Evolutionary conservation across 169 alveolate genomes (phyloP), one percentile per base, ranked within the genome.

Genomic region (Theileria sp.): DNA sequence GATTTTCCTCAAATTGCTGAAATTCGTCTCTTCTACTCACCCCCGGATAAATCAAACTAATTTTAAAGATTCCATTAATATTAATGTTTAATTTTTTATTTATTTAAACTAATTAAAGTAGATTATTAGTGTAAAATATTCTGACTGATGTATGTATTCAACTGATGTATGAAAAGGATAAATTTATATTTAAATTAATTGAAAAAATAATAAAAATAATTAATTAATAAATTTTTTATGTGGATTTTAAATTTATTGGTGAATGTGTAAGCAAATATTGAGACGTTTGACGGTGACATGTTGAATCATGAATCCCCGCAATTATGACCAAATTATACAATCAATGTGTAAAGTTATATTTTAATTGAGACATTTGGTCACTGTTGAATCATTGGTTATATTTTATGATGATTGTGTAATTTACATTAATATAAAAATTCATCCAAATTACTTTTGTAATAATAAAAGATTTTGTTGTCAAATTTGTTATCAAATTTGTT

Each of bases 281-380:
- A 23, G 68, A 60, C 68, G 36, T 25, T 23, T 60, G 50, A 15
- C 50, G 1, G 72, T 64, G 72, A n/a, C 72, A 64, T 64, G 72
- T 26, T 64, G 72, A 64, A 64, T 64, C 72, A 64, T 34, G 5
- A 4, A 64, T 64, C 72, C 72, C 72, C 72, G 72, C 72, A 64
- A 64, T n/a, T 21, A 64, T 21, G 3, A 19, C 50, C 32, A 64
- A 64, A 64, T 7, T 17, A 21, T 21, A 10, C 2, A 64, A 19
- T 10, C 72, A 70, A 15, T 19, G 61, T 70, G 8, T 34, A 70
- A 26, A 34, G 30, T 38, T 6, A 70, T 70, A 70, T 56, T 26
- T 70, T 15, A 13, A 34, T 70, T 56, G 64, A 70, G 77, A 70
- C 77, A 70, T 70, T 70, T 6, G 64, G 34, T 34, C 77, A 56